Conservation (phyloP, 1,284 basidiomycete species). For the Trametes pubescens region DNA sequence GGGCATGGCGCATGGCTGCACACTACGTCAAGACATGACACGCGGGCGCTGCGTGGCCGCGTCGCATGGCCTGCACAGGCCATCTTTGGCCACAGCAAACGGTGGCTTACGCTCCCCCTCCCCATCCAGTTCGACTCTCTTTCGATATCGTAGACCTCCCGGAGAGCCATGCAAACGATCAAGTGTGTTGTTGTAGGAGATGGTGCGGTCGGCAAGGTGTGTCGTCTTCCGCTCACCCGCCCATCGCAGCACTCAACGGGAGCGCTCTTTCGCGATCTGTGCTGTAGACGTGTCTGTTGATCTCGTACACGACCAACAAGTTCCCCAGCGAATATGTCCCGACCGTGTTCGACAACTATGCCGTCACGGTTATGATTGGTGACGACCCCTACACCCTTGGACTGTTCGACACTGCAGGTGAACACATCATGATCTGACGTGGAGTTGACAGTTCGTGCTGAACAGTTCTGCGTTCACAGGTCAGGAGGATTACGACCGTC, state of each 20-base stretch:
- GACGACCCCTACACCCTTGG: conserved; percentile 99
- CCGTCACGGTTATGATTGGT: conserved; percentile 99
- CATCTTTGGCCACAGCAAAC: conserved; percentile 11
- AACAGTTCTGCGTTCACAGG: conserved; percentile 55
- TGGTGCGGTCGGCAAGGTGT: conserved; percentile 99
- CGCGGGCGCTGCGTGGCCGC: conserved; percentile 34
- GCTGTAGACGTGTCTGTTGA: conserved; percentile 92
- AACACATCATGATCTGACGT: conserved; percentile 7
- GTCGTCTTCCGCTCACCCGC: conserved; percentile 40
- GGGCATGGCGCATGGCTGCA: background rate
- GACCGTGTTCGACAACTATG: conserved; percentile 98
- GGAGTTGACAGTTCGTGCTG: background rate
- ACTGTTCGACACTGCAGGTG: conserved; percentile 97
- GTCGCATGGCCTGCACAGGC: conserved; percentile 19
- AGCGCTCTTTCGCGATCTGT: background rate
- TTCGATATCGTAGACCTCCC: conserved; percentile 37
- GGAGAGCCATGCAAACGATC: conserved; percentile 87
- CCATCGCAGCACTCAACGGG: conserved; percentile 6
- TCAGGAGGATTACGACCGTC: conserved; percentile 99
- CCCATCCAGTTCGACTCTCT: conserved; percentile 21
- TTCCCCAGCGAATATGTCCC: conserved; percentile 99
- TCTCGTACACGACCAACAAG: conserved; percentile 99
- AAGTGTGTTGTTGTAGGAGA: conserved; percentile 99
- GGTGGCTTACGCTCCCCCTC: conserved; percentile 19
- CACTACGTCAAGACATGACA: conserved; percentile 31